Conservation (phyloP, 768 basidiomycete genomes). For the Russula lepida region DNA sequence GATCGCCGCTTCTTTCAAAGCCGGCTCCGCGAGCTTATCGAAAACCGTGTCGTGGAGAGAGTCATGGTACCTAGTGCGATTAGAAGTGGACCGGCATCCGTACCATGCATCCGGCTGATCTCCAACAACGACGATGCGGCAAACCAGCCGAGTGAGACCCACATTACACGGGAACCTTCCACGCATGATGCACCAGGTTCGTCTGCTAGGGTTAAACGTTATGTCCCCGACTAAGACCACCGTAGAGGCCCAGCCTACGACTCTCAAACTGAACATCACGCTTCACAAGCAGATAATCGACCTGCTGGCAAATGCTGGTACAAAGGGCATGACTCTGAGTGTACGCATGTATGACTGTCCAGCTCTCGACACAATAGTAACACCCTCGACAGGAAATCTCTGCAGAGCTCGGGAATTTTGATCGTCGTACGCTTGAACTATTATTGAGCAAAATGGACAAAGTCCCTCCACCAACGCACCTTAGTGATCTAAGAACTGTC, state of each 20-base stretch:
- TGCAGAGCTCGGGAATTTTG: slow-evolving; percentile 54
- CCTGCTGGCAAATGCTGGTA: slow-evolving; percentile 58
- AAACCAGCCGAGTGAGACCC: slow-evolving; percentile 12
- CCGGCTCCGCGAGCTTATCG: slow-evolving; percentile 63
- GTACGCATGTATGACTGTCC: slow-evolving; percentile 31
- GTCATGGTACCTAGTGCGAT: slow-evolving; percentile 58
- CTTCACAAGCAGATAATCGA: slow-evolving; percentile 77
- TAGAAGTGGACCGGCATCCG: slow-evolving; percentile 33
- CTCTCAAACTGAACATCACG: slow-evolving; percentile 52
- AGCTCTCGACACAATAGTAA: neutral
- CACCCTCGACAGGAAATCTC: slow-evolving; percentile 48
- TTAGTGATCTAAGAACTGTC: slow-evolving; percentile 60
- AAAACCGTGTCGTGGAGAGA: slow-evolving; percentile 66
- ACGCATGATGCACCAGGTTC: slow-evolving; percentile 28
- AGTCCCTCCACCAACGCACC: slow-evolving; percentile 56
- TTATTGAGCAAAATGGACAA: slow-evolving; percentile 62
- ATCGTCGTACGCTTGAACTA: slow-evolving; percentile 78
- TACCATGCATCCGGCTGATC: slow-evolving; percentile 63
- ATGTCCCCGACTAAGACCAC: neutral
- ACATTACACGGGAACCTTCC: neutral
- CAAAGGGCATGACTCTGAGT: slow-evolving; percentile 62
- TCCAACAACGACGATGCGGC: slow-evolving; percentile 31
- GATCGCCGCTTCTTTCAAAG: slow-evolving; percentile 79
- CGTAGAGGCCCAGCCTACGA: neutral
- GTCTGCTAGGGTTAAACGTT: slow-evolving; percentile 11